Percentiles rank a stretch among this genome's conserved stretches.
These are phyloP conservation scores for Dacryopinax spathularia DNA, from an alignment of 768 basidiomycete species.

Conservation along the genomic window DNA sequence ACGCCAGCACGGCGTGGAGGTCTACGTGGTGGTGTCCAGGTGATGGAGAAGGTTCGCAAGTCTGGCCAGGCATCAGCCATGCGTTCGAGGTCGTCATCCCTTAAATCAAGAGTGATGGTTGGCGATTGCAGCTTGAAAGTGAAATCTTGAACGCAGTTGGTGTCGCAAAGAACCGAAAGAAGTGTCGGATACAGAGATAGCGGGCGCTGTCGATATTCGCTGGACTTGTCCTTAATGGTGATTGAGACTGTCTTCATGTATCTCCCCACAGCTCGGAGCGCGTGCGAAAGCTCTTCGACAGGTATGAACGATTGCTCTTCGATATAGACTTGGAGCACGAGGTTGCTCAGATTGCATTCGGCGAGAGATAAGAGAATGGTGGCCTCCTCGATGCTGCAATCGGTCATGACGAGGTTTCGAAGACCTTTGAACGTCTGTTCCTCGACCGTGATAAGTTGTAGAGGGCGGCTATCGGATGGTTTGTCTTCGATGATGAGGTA, in stretches of 20 bases:
- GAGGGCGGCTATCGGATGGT: not conserved
- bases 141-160: not conserved
- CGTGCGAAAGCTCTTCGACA: not conserved
- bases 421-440: not conserved
- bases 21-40: not conserved
- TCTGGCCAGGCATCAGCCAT: not conserved
- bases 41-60: not conserved
- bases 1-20: not conserved
- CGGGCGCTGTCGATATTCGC: not conserved
- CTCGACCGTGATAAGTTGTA: not conserved
- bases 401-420: not conserved
- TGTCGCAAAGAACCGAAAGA: not conserved
- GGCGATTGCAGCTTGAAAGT: not conserved
- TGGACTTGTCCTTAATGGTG: not conserved
- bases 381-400: not conserved
- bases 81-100: not conserved
- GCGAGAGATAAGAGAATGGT: not conserved
- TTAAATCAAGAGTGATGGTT: not conserved
- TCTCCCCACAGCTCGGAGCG: not conserved
- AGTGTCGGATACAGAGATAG: not conserved
- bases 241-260: not conserved
- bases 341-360: not conserved
- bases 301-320: not conserved
- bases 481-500: not conserved
- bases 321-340: not conserved